Conservation (phyloP, 2,329 filamentous ascomycete species). For the Fusarium albosuccineum region DNA sequence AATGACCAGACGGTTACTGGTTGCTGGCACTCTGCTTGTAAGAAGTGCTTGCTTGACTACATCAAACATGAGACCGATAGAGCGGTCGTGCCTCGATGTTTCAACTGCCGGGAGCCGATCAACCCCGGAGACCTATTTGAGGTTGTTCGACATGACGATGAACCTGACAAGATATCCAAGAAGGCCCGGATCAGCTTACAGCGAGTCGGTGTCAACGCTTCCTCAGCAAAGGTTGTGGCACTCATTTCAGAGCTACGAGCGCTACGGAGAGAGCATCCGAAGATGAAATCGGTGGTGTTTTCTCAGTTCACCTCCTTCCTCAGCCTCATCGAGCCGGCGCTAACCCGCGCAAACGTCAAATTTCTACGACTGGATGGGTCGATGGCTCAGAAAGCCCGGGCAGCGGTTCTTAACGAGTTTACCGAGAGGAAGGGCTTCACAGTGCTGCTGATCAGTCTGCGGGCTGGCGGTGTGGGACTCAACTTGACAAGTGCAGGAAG, state of each 20-base stretch:
- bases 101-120: constrained; percentile 88
- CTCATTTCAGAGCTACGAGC: constrained; percentile 81
- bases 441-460: constrained; percentile 84
- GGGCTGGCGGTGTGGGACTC: constrained; percentile 92
- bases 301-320: constrained; percentile 98
- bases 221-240: constrained; percentile 89
- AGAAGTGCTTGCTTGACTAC: constrained; percentile 89
- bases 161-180: constrained; percentile 59
- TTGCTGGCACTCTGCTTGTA: constrained; percentile 98
- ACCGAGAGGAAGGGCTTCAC: constrained; percentile 69
- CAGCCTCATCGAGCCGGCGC: constrained; percentile 86
- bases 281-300: constrained; percentile 91
- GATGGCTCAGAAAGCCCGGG: constrained; percentile 87
- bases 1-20: constrained; percentile 92
- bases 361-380: constrained; percentile 92
- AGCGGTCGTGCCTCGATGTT: constrained; percentile 82
- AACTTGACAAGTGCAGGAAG: constrained; percentile 90
- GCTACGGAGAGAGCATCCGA: constrained; percentile 74
- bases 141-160: constrained; percentile 83
- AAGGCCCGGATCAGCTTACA: constrained; percentile 71
- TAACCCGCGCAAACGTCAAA: constrained; percentile 77
- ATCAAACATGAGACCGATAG: constrained; percentile 88
- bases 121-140: constrained; percentile 90
- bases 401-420: constrained; percentile 83
- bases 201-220: constrained; percentile 72